These are phyloP conservation scores for Claviceps africana DNA, from an alignment of 2,329 filamentous ascomycete genomes.

Conservation along the genomic window DNA sequence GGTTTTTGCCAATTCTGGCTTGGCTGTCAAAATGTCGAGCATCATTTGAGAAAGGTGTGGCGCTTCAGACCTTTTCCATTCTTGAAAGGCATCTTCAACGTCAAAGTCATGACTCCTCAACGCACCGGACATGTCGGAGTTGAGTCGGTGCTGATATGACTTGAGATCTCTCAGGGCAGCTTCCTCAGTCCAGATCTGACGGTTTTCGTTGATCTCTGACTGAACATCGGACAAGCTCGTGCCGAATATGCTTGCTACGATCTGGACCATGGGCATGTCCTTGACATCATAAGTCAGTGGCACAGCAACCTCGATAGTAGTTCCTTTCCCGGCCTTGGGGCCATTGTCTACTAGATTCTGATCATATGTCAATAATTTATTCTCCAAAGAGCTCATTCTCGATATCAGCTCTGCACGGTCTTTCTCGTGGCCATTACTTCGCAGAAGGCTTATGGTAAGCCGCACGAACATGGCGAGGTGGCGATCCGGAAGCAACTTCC, in stretches of 20 bases:
- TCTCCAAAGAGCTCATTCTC: constrained; percentile 70
- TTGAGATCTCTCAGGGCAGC: constrained; percentile 85
- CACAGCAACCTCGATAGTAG: constrained; percentile 64
- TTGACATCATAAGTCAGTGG: constrained; percentile 86
- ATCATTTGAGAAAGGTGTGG: constrained; percentile 88
- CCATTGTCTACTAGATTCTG: constrained; percentile 52
- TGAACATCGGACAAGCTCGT: constrained; percentile 69
- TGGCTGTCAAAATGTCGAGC: constrained; percentile 73
- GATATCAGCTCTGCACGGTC: constrained; percentile 74
- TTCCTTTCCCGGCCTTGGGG: constrained; percentile 19
- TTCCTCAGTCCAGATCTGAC: constrained; percentile 75
- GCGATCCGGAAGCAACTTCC: constrained; percentile 84
- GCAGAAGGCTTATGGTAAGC: constrained; percentile 65
- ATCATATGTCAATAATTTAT: constrained; percentile 85
- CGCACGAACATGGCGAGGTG: constrained; percentile 92
- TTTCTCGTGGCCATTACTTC: constrained; percentile 70
- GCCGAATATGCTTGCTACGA: constrained; percentile 76
- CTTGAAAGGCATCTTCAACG: constrained; percentile 70
- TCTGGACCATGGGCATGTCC: constrained; percentile 88
- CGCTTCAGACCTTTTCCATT: constrained; percentile 82
- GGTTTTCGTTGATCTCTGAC: constrained; percentile 71
- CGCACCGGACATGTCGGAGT: constrained; percentile 62
- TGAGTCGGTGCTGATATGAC: constrained; percentile 79
- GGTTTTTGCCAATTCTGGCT: constrained; percentile 71
- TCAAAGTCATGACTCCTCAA: constrained; percentile 80